Conservation (phyloP, 371 early-diverging fungal species). For the Mucor indicus region DNA sequence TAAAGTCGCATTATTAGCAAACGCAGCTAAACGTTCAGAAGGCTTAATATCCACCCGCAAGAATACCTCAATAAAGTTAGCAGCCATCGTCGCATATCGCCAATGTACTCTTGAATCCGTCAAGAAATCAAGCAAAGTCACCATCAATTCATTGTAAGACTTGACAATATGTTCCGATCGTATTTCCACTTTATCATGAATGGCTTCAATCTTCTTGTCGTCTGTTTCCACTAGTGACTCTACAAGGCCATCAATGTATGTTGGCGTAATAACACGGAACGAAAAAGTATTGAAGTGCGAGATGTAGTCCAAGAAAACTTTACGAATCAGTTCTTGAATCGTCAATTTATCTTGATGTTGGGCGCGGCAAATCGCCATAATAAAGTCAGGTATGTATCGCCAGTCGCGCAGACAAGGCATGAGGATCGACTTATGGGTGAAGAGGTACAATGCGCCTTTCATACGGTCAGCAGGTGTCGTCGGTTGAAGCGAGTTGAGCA, state of each 20-base stretch:
- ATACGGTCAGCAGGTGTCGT: slow-evolving; percentile 56
- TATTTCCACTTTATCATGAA: slow-evolving; percentile 18
- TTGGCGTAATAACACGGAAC: slow-evolving; percentile 31
- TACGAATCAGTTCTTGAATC: slow-evolving; percentile 71
- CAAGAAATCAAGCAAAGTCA: slow-evolving; percentile 41
- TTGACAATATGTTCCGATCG: slow-evolving; percentile 16
- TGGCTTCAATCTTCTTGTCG: slow-evolving; percentile 16
- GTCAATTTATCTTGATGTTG: slow-evolving; percentile 81
- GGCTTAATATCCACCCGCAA: slow-evolving; percentile 57
- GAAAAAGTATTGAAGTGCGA: slow-evolving; percentile 44
- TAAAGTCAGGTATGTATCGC: slow-evolving; percentile 60
- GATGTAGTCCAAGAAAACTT: slow-evolving; percentile 60
- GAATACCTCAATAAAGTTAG: slow-evolving; percentile 70
- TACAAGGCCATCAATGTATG: slow-evolving; percentile 18
- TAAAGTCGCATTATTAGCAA: slow-evolving; percentile 55
- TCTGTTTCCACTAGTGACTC: slow-evolving; percentile 2
- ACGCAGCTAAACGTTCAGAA: slow-evolving; percentile 49
- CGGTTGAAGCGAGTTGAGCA: slow-evolving; percentile 56
- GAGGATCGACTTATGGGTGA: slow-evolving; percentile 50
- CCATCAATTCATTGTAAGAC: slow-evolving; percentile 27
- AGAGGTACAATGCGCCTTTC: slow-evolving; percentile 77
- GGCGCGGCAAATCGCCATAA: slow-evolving; percentile 60
- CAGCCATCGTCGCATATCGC: slow-evolving; percentile 78
- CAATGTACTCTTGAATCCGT: slow-evolving; percentile 68
- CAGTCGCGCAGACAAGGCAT: slow-evolving; percentile 65